Conservation (phyloP, 2,329 filamentous ascomycete genomes). For the Microsporum ferrugineum region DNA sequence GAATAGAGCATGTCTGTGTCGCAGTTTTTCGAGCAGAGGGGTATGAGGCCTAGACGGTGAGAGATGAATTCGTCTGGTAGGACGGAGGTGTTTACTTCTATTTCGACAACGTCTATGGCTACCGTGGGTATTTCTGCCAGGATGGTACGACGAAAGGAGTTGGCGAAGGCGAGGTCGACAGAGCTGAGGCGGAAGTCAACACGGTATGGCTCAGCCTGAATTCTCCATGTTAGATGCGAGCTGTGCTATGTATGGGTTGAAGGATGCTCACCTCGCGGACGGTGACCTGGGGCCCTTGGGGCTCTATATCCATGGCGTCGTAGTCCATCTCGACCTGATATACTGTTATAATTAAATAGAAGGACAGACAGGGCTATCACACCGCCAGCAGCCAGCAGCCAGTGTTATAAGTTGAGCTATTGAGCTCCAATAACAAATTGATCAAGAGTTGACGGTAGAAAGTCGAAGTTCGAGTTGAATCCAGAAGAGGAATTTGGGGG, state of each 20-base stretch:
- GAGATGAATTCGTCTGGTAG: conserved; percentile 96
- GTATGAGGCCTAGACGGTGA: conserved; percentile 79
- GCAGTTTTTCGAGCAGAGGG: conserved; percentile 80
- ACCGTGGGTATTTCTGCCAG: conserved; percentile 89
- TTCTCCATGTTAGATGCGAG: neutral
- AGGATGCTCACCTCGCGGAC: conserved; percentile 32
- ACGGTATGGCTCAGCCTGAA: conserved; percentile 62
- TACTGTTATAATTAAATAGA: too few relatives aligned
- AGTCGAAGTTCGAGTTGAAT: too few relatives aligned
- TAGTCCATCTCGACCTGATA: conserved; percentile 29
- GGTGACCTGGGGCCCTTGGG: conserved; percentile 38
- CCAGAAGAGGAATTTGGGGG: too few relatives aligned
- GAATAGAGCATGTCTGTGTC: conserved; percentile 71
- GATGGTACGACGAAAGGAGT: conserved; percentile 92
- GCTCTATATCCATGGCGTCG: conserved; percentile 37
- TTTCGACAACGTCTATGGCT: conserved; percentile 85
- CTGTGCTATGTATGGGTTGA: neutral
- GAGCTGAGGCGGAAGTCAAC: conserved; percentile 88
- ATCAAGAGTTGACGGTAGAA: too few relatives aligned
- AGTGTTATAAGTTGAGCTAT: too few relatives aligned
- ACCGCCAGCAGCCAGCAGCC: too few relatives aligned
- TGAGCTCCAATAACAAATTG: too few relatives aligned
- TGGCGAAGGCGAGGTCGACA: conserved; percentile 84
- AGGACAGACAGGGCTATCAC: too few relatives aligned
- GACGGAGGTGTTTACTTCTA: conserved; percentile 93